Base-by-base conservation (phyloP, 202 grass and related monocot species). In the Brachypodium distachyon region DNA sequence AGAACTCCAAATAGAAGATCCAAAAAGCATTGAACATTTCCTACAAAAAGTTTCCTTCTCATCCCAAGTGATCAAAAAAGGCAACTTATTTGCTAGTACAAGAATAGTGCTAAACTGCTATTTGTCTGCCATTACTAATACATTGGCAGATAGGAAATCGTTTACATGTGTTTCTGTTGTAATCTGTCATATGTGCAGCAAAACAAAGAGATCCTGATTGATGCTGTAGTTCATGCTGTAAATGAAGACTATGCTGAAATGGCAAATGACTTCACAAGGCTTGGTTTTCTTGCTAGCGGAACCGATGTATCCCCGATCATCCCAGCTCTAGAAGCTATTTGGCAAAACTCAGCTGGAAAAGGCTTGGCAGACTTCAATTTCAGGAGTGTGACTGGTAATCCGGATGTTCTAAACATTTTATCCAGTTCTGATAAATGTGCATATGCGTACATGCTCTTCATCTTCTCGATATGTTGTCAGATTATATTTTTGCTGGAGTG, bases 221-320 rank as follows among this genome's bases (percentile, higher is more conserved):
- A 98, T 81, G 95, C 91, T 77, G 85, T 98, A 64, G 95, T 98
- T 70, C 95, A 98, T 92, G 95, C 95, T 80, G 95, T 95, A 14
- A 98, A 98, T 50, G 95, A 98, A 87, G 95, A 95, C 75, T 98
- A 98, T 85, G 82, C 77, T 80, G 95, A 98, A 85, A 98, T 98
- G 95, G 95, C 95, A 84, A 98, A 98, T 88, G 95, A 98, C 77
- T 98, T 98, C 83, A 98, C 95, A n/a, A 94, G 95, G 76, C 89
- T 98, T 80, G 95, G 91, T 29, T 98, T 98, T 54, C 95, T 98
- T 67, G 91, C 95, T 74, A 92, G 87, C 62, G 95, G 82, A 56
- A 98, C 89, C 33, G 95, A 98, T 71, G 95, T 98, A 40, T 78
- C 95, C 67, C 95, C 95, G 59, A 92, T 98, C 57, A 23, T 98